phyloP scores from a whole-genome alignment of 2,329 filamentous ascomycete genomes.

The Myrmaecium sp. region DNA sequence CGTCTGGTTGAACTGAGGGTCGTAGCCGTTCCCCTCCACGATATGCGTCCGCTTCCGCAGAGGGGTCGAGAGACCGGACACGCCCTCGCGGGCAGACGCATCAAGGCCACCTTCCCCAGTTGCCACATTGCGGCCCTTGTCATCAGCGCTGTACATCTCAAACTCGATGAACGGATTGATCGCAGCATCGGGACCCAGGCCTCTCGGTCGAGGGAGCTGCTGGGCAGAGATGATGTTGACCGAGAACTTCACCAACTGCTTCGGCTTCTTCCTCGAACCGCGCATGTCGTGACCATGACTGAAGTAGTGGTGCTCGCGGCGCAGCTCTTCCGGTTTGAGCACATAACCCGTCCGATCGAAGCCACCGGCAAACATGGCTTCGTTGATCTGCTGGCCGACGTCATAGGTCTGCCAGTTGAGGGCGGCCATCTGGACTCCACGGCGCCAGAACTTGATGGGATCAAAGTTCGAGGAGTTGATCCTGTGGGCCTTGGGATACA shows the following conservation, averaged over 20 bases:
- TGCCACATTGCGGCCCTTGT: constrained; percentile 62
- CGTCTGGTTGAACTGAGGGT: constrained; percentile 68
- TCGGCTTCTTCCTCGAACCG: constrained; percentile 50
- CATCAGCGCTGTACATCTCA: constrained; percentile 85
- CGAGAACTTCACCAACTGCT: constrained; percentile 68
- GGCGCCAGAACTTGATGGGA: constrained; percentile 81
- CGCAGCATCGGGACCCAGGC: constrained; percentile 51
- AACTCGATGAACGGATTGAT: constrained; percentile 92
- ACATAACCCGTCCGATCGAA: constrained; percentile 82
- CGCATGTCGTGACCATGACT: constrained; percentile 33
- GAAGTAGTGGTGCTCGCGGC: constrained; percentile 23
- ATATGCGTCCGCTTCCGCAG: constrained; percentile 66
- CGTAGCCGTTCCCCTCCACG: constrained; percentile 79
- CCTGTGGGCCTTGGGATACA: constrained; percentile 73
- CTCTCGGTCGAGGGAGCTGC: constrained; percentile 71
- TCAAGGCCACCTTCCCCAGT: constrained; percentile 49
- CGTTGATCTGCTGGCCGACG: constrained; percentile 86
- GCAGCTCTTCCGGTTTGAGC: constrained; percentile 74
- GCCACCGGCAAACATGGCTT: constrained; percentile 90
- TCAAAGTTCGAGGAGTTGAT: constrained; percentile 88
- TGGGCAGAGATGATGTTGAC: constrained; percentile 89
- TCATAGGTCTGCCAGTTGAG: constrained; percentile 98
- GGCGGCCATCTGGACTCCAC: constrained; percentile 93
- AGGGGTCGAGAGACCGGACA: constrained; percentile 52
- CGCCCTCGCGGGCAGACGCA: constrained; percentile 45